Percentiles rank a stretch among this genome's conserved stretches.
These are phyloP conservation scores for Tricholoma flavovirens DNA, from an alignment of 768 basidiomycete genomes.

Conservation along the genomic window DNA sequence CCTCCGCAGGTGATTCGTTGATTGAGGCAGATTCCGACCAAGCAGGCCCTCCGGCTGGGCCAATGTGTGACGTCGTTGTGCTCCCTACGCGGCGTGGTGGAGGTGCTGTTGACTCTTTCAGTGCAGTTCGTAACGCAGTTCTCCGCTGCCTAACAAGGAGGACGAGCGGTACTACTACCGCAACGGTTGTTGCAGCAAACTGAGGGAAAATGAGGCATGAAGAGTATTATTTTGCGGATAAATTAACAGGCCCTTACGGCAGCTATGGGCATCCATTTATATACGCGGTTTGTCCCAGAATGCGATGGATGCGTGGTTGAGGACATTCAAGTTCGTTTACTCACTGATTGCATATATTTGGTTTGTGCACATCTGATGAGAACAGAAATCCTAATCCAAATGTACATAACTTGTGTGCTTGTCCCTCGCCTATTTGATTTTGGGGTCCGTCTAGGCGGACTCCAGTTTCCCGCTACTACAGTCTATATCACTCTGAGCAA, in stretches of 20 bases:
- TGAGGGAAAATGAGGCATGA: not conserved
- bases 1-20: conserved; percentile 11
- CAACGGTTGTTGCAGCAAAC: conserved; percentile 19
- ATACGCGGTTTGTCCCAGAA: conserved; percentile 3
- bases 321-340: too few relatives aligned
- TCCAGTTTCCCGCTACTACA: too few relatives aligned
- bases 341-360: too few relatives aligned
- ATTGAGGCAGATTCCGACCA: conserved; percentile 14
- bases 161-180: conserved; percentile 29
- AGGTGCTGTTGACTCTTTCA: conserved; percentile 15
- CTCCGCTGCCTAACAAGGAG: conserved; percentile 29
- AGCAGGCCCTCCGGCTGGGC: conserved; percentile 6
- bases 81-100: conserved; percentile 22
- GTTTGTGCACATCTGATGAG: too few relatives aligned
- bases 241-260: conserved; percentile 5
- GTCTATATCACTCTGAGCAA: too few relatives aligned
- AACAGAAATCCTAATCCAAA: too few relatives aligned
- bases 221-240: too few relatives aligned
- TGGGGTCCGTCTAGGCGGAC: too few relatives aligned
- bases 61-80: conserved; percentile 6
- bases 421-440: too few relatives aligned
- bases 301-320: not conserved
- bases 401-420: too few relatives aligned
- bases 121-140: conserved; percentile 16
- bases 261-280: conserved; percentile 16